Evolutionary conservation across 768 basidiomycete species (phyloP), one percentile per base, ranked within the genome.

Genomic region (Mycena galopus): DNA sequence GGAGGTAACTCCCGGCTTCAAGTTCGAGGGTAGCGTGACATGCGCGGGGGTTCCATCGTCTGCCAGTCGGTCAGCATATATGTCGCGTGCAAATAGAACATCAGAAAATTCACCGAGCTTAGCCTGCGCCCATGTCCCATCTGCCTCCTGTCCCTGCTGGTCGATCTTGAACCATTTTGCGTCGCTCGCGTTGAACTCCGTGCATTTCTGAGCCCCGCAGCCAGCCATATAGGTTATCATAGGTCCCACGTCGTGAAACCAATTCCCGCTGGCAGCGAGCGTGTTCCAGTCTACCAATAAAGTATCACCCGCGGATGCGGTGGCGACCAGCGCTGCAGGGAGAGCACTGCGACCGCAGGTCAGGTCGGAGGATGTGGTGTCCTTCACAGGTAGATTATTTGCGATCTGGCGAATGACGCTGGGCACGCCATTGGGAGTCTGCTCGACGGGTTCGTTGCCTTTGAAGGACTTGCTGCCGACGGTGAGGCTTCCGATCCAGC

Each of bases 91-190:
- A 16, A 17, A 30, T 3, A 16, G 14, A 1, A 16, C 2, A 51
- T 27, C 0, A 55, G 4, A 16, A 30, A 17, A 2, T 30, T 10
- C 3, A 59, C 23, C 35, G 12, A 37, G 35, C 35, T 37, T 25
- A 35, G 80, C 78, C 68, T 85, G 84, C 56, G 79, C 79, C 86
- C 86, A 86, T 0, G 80, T 77, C 0, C 81, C 82, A 12, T 79
- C 74, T 75, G 78, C 47, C n/a, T 82, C 67, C 27, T 80, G 76
- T 0, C 85, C 86, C 11, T 79, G 80, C 75, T 86, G 79, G 51
- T 80, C 77, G 70, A 88, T 86, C 85, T 90, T 89, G 83, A 90
- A 88, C 87, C 87, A 90, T 74, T 85, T 78, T 3, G 87, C 87
- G 25, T 82, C 71, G 35, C 80, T 80, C 1, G 86, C 65, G 71